A percentile compares a stretch with the other conserved stretches of the same genome.
Conservation (phyloP, 1,284 basidiomycete species). For the Butyriboletus appendiculatus region DNA sequence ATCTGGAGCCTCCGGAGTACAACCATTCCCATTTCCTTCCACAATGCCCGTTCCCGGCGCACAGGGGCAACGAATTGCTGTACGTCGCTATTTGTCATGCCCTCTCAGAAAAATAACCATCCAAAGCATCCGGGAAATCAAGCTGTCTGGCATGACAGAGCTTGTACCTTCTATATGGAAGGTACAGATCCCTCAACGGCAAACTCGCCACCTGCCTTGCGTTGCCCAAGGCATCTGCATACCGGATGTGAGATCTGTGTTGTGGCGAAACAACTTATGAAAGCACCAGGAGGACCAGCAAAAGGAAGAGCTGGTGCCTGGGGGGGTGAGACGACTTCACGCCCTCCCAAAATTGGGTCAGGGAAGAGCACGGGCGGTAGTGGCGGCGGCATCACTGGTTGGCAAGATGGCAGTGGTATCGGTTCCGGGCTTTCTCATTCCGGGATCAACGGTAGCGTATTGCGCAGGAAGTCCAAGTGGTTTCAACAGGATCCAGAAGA, state of each 20-base stretch:
- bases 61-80: slow-evolving; percentile 15
- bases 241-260: slow-evolving; percentile 74
- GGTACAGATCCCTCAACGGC: slow-evolving; percentile 64
- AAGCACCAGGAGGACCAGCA: slow-evolving; percentile 30
- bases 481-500: slow-evolving; percentile 29
- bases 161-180: slow-evolving; percentile 52
- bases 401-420: slow-evolving; percentile 69
- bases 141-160: slow-evolving; percentile 42
- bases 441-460: slow-evolving; percentile 51
- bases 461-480: slow-evolving; percentile 49
- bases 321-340: slow-evolving; percentile 31
- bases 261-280: slow-evolving; percentile 47
- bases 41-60: slow-evolving; percentile 1
- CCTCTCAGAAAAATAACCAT: slow-evolving; percentile 1
- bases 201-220: slow-evolving; percentile 61
- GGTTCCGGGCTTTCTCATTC: slow-evolving; percentile 64
- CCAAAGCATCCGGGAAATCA: slow-evolving; percentile 18
- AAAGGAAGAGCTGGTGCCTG: slow-evolving; percentile 25
- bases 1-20: slow-evolving; percentile 26
- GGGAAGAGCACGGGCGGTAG: slow-evolving; percentile 38
- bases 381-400: slow-evolving; percentile 62
- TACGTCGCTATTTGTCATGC: slow-evolving; percentile 10
- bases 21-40: slow-evolving; percentile 9
- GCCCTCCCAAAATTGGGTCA: slow-evolving; percentile 21
- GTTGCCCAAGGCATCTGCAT: slow-evolving; percentile 72